Percentiles rank a stretch among this genome's conserved stretches.
These are phyloP conservation scores for Colletotrichum zoysiae DNA, from an alignment of 2,329 filamentous ascomycete species.

Conservation along the genomic window DNA sequence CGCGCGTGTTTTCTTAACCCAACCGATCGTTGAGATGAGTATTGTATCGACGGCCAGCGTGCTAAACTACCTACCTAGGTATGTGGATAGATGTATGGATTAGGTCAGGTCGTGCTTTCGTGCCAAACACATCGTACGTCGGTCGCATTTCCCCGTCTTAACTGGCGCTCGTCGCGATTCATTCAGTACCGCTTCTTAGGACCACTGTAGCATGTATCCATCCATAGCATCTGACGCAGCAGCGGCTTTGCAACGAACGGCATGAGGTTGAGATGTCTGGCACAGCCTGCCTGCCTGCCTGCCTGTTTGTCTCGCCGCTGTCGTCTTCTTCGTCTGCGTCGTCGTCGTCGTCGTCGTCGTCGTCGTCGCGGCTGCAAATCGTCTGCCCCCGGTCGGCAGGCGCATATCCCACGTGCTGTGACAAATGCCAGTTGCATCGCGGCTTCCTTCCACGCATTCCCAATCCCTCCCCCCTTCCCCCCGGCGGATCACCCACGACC, in stretches of 20 bases:
- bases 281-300: not conserved
- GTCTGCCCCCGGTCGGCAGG: conserved; percentile 15
- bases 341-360: not conserved
- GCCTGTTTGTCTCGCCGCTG: not conserved
- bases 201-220: not conserved
- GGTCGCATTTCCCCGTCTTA: not conserved
- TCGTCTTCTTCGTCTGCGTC: too few relatives aligned
- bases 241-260: not conserved
- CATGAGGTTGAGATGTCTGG: not conserved
- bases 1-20: not conserved
- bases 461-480: not conserved
- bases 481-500: conserved; percentile 19
- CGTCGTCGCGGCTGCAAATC: not conserved
- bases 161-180: not conserved
- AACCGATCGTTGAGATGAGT: not conserved
- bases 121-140: not conserved
- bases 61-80: too few relatives aligned
- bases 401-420: conserved; percentile 30
- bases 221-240: not conserved
- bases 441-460: conserved; percentile 17
- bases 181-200: not conserved
- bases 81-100: too few relatives aligned
- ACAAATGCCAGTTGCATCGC: conserved; percentile 24
- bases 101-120: not conserved
- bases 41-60: not conserved